Evolutionary conservation across 2,329 filamentous ascomycete genomes (phyloP).

Genomic region (Colletotrichum sp.): DNA sequence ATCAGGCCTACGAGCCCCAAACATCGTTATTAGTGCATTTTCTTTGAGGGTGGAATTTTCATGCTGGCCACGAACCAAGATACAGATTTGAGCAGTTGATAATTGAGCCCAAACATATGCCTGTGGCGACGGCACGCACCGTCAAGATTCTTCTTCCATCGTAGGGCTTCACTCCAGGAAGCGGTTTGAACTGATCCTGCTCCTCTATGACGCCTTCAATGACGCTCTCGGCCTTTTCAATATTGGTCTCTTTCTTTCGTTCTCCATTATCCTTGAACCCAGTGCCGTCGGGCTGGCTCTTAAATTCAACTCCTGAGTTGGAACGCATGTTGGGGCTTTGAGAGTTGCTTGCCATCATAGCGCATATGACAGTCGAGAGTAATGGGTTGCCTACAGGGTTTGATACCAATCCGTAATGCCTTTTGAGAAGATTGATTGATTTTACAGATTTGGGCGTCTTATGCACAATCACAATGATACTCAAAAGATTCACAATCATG

Average conservation of each 20-base stretch:
- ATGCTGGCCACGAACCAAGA: neutral
- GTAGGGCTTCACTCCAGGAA: neutral
- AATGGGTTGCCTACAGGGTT: neutral
- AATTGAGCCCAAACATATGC: rapidly evolving
- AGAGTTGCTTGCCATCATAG: neutral
- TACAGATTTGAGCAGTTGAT: neutral
- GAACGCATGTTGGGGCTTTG: neutral
- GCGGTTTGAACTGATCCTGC: neutral
- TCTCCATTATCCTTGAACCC: neutral
- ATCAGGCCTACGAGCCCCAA: neutral
- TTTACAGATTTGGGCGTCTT: neutral
- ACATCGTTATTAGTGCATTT: rapidly evolving
- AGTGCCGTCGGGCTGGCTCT: neutral
- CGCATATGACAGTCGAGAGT: neutral
- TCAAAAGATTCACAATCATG: no score
- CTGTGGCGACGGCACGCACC: neutral
- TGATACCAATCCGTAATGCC: neutral
- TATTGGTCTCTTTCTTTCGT: neutral
- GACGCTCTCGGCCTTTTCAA: neutral
- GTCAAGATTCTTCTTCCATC: neutral
- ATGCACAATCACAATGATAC: neutral
- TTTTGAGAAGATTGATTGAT: neutral
- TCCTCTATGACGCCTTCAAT: neutral
- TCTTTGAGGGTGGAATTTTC: rapidly evolving
- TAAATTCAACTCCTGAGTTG: neutral